Base-by-base conservation (phyloP, 1,284 basidiomycete species). In the Cutaneotrichosporon cavernicola region DNA sequence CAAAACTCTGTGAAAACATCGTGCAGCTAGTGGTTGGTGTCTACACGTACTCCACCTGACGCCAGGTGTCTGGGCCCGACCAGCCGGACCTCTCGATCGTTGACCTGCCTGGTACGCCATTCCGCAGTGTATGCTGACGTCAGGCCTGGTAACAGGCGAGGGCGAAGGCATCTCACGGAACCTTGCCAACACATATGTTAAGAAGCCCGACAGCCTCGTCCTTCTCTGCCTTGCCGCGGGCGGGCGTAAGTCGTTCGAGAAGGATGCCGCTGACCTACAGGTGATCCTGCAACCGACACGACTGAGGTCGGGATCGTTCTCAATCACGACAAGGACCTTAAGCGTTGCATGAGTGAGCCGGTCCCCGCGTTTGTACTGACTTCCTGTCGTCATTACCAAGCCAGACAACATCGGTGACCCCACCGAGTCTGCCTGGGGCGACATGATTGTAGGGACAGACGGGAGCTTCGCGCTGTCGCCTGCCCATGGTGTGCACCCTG, bases 91-190 rank as follows among this genome's bases (percentile, higher is more conserved):
- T 73, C 4, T 61, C 68, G 7, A 67, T 73, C 16, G 62, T 72
- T 14, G 74, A 76, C 58, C 61, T 76, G 1, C 73, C 74, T 3
- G 74, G 74, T 70, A 40, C 40, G 32, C 8, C 14, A 34, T 16
- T 18, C 32, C 6, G 16, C 14, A 36, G 5, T 14, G 18, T 57
- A 14, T 18, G 51, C 58, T 32, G 22, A 47, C 55, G 47, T 16
- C 56, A 60, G 14, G 59, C 18, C 26, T 36, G 9, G 47, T 30
- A 14, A 53, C 58, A 7, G 58, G 58, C 26, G 36, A 55, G 9
- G 52, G n/a, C 31, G 40, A 26, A 5, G 40, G n/a, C 5, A 40
- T 47, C 31, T 10, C 22, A 32, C 32, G 40, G 67, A 69, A 46
- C 5, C 46, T 73, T 2, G 65, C 69, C n/a, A 31, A 56, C 2